phyloP scores from a whole-genome alignment of 495 filamentous ascomycete species.

The Cenococcum geophilum region DNA sequence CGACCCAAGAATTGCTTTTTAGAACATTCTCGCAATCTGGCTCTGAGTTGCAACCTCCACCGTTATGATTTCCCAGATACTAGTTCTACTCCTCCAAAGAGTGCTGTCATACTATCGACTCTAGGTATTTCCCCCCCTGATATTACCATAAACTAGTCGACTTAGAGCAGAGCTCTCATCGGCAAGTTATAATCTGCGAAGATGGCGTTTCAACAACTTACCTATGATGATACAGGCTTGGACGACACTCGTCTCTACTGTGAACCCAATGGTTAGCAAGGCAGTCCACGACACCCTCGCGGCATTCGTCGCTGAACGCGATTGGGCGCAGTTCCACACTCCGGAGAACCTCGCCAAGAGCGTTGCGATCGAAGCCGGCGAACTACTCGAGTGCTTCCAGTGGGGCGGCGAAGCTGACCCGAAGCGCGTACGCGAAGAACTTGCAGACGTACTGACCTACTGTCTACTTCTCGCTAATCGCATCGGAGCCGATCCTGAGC shows the following conservation, averaged over 20 bases:
- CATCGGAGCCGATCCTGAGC: constrained; percentile 19
- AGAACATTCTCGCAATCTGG: background rate
- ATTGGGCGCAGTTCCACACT: constrained; percentile 25
- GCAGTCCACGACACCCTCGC: constrained; percentile 8
- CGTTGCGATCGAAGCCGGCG: constrained; percentile 19
- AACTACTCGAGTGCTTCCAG: constrained; percentile 25
- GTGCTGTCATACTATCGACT: background rate
- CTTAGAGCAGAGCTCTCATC: background rate
- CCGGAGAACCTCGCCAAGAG: constrained; percentile 24
- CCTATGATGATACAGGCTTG: background rate
- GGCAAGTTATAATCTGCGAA: background rate
- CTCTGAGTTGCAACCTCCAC: background rate
- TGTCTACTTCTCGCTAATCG: constrained; percentile 19
- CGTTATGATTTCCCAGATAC: background rate
- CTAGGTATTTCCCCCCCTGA: background rate
- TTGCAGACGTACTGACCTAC: constrained; percentile 25
- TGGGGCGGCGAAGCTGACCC: constrained; percentile 19
- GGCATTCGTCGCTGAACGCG: constrained; percentile 23
- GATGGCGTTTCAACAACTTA: background rate
- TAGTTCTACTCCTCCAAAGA: background rate
- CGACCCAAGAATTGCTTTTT: background rate
- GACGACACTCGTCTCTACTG: constrained; percentile 6
- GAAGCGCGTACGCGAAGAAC: constrained; percentile 21
- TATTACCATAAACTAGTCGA: background rate
- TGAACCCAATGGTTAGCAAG: constrained; percentile 13